Evolutionary conservation across 768 basidiomycete species (phyloP), one percentile per base, ranked within the genome.

Genomic region (Suillus sp.): DNA sequence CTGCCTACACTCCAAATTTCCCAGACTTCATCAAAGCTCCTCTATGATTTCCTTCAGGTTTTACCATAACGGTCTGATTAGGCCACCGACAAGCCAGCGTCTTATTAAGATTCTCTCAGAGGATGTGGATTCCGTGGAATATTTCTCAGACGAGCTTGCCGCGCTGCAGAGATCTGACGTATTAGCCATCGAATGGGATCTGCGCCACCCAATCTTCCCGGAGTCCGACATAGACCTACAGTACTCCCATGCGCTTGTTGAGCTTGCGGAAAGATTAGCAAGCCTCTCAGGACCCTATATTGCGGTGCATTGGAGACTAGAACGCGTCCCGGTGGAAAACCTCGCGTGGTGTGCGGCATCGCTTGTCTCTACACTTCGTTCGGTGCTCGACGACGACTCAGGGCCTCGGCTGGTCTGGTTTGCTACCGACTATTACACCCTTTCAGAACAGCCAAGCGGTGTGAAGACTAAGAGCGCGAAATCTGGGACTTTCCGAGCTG

Each of bases 291-390:
- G 67, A 1, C 78, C 81, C 0, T 87, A 82, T 69, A 67, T 82
- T 3, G 81, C 78, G 0, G 79, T 89, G 9, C 83, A 87, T 66
- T 89, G 85, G 86, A 75, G 83, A 25, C 84, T 84, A 78, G 85
- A 87, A 65, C 82, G 78, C 18, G 74, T 86, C 59, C 69, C 80
- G 0, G 69, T 77, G 1, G 71, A 74, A 22, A 68, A 77, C 42
- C 75, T 87, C 8, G 71, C 75, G 0, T 78, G 79, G 43, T 88
- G 87, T 67, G 84, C 84, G 0, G 73, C 78, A 53, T 79, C 80
- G 0, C 77, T 89, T 50, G 75, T 87, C 43, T 76, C 79, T 50
- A 74, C 77, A 7, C 75, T 88, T 32, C 65, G 69, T 2, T 62
- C 70, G 13, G 59, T 80, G n/a, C 74, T 80, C 30, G 70, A 71